These are phyloP conservation scores for Alternaria brassicae DNA, from an alignment of 2,329 filamentous ascomycete species.

Conservation along the genomic window DNA sequence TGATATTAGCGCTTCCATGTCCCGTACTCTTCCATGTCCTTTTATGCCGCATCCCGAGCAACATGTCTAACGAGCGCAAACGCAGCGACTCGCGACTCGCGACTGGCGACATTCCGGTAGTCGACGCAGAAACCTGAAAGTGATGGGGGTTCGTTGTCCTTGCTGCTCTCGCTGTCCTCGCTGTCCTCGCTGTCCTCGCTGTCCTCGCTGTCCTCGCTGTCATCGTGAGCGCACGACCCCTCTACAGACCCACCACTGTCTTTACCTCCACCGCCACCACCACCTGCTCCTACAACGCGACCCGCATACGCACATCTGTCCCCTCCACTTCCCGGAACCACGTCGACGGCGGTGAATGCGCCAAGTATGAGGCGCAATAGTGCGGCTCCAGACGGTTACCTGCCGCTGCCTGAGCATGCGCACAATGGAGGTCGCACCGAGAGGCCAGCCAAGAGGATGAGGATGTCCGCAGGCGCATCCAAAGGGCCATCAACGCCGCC, in stretches of 20 bases:
- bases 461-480: constrained; percentile 10
- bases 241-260: constrained; percentile 8
- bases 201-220: not conserved
- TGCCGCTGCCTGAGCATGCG: not conserved
- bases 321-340: constrained; percentile 1
- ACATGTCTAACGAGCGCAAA: not conserved
- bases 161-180: not conserved
- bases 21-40: not conserved
- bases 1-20: not conserved
- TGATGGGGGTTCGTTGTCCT: too few species aligned
- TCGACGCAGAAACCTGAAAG: too few species aligned
- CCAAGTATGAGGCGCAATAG: not conserved
- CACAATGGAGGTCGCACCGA: not conserved
- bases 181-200: not conserved
- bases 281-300: not conserved
- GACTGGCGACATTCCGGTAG: constrained; percentile 18
- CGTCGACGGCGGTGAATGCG: not conserved
- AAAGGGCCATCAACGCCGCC: not conserved
- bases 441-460: constrained; percentile 34
- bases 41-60: not conserved
- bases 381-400: constrained; percentile 1
- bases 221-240: not conserved
- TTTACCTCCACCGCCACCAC: not conserved
- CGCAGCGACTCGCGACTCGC: constrained; percentile 24
- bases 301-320: not conserved